phyloP scores from a whole-genome alignment of 306 rosid genomes.

The Malus sylvestris region DNA sequence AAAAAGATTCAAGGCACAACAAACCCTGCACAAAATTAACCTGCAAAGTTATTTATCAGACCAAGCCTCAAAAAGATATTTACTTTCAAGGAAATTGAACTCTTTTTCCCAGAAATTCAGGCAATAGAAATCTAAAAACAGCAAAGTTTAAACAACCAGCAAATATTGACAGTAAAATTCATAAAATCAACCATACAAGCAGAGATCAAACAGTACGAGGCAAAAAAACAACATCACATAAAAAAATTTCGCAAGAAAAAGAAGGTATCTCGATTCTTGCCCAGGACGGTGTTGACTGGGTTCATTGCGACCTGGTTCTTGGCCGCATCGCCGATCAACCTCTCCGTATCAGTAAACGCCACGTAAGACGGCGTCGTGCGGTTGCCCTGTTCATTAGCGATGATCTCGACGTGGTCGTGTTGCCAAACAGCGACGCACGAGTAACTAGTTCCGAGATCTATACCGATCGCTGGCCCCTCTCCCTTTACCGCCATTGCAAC shows the following conservation, averaged over 20 bases:
- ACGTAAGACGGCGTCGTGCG: conserved; percentile 82
- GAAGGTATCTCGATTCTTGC: conserved; percentile 13
- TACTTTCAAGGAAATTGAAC: no score
- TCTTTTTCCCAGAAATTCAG: background rate
- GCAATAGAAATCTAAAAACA: background rate
- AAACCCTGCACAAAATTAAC: no score
- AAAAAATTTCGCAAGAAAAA: no score
- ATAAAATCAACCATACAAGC: background rate
- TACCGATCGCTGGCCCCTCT: conserved; percentile 80
- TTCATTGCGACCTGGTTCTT: conserved; percentile 92
- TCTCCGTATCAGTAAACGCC: conserved; percentile 62
- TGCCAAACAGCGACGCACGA: conserved; percentile 88
- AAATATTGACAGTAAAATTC: background rate
- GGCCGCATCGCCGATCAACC: conserved; percentile 75
- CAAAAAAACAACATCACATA: background rate
- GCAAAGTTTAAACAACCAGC: background rate
- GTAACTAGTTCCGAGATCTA: conserved; percentile 78
- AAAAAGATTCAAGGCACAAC: no score
- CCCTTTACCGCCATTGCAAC: conserved; percentile 63
- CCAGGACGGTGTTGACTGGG: conserved; percentile 73
- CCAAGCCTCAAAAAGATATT: background rate
- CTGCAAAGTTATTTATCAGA: no score
- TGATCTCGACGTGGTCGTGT: conserved; percentile 72
- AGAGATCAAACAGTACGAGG: background rate
- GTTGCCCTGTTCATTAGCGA: conserved; percentile 81